A percentile compares a stretch with the other conserved stretches of the same genome.
Evolutionary conservation across 768 basidiomycete species (phyloP).

Genomic region (Royoungia palumana): DNA sequence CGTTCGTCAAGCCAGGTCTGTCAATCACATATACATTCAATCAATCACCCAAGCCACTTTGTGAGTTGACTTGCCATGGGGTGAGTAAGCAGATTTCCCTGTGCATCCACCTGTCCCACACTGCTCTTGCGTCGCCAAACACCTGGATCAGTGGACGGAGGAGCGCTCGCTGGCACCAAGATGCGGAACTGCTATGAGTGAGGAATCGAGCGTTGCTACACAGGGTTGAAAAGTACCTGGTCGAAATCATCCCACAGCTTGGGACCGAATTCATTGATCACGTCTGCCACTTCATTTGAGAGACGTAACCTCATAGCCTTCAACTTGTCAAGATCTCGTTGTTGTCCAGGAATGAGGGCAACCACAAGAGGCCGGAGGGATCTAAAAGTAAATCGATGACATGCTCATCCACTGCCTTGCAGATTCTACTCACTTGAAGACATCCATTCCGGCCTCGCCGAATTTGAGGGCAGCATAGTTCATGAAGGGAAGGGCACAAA

Average conservation of each 20-base stretch:
- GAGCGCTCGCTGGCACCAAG: constrained; percentile 74
- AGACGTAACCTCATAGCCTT: constrained; percentile 71
- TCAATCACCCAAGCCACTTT: not conserved
- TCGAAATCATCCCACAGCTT: constrained; percentile 85
- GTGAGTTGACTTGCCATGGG: constrained; percentile 61
- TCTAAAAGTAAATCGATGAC: constrained; percentile 39
- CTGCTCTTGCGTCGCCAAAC: constrained; percentile 79
- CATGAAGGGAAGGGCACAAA: constrained; percentile 76
- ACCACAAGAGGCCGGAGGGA: constrained; percentile 88
- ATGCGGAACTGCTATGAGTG: constrained; percentile 60
- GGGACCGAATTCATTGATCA: constrained; percentile 88
- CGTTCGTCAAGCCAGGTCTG: constrained; percentile 90
- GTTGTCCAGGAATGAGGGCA: constrained; percentile 85
- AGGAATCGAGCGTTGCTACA: not conserved
- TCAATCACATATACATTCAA: constrained; percentile 1
- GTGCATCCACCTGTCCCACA: constrained; percentile 79
- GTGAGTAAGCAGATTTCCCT: constrained; percentile 80
- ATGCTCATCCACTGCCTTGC: not conserved
- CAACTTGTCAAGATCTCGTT: constrained; percentile 70
- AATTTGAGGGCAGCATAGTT: constrained; percentile 94
- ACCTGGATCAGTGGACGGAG: constrained; percentile 73
- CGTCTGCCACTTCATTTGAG: constrained; percentile 77
- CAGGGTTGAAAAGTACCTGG: constrained; percentile 45
- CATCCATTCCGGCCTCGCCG: constrained; percentile 97
- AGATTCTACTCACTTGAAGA: constrained; percentile 74